Conservation (phyloP, 805 yeast genomes). For the Kuraishia borneana region DNA sequence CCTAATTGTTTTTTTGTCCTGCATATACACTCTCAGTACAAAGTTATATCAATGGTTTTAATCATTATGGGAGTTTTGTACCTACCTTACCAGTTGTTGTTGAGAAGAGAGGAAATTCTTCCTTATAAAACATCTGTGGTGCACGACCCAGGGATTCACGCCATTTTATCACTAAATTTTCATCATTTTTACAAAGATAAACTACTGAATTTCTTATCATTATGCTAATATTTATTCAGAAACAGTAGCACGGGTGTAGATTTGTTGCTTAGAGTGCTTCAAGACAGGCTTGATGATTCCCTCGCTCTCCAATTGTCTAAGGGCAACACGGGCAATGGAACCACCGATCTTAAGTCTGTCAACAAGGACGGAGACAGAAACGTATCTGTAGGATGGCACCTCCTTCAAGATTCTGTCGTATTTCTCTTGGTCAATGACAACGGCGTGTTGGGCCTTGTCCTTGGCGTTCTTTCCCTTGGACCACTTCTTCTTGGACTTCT, state of each 20-base stretch:
- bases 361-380: conserved; percentile 95
- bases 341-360: conserved; percentile 99
- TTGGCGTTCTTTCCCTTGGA: conserved; percentile 96
- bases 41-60: conserved; percentile 18
- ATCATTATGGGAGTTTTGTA: conserved; percentile 9
- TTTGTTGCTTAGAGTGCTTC: conserved; percentile 92
- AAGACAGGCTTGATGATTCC: conserved; percentile 93
- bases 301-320: conserved; percentile 87
- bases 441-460: conserved; percentile 99
- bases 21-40: conserved; percentile 68
- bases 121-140: too few relatives aligned
- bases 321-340: conserved; percentile 97
- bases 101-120: not conserved
- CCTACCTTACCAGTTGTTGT: too few relatives aligned
- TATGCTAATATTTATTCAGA: conserved; percentile 44
- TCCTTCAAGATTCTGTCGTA: conserved; percentile 99
- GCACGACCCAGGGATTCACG: too few relatives aligned
- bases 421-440: conserved; percentile 94
- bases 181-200: too few relatives aligned
- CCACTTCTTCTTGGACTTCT: conserved; percentile 99
- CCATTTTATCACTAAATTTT: too few relatives aligned
- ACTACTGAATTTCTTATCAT: too few relatives aligned
- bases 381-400: conserved; percentile 97
- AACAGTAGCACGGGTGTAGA: conserved; percentile 81
- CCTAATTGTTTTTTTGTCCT: conserved; percentile 55